Evolutionary conservation across 2,329 filamentous ascomycete genomes (phyloP).

Genomic region (Alternaria conjuncta): DNA sequence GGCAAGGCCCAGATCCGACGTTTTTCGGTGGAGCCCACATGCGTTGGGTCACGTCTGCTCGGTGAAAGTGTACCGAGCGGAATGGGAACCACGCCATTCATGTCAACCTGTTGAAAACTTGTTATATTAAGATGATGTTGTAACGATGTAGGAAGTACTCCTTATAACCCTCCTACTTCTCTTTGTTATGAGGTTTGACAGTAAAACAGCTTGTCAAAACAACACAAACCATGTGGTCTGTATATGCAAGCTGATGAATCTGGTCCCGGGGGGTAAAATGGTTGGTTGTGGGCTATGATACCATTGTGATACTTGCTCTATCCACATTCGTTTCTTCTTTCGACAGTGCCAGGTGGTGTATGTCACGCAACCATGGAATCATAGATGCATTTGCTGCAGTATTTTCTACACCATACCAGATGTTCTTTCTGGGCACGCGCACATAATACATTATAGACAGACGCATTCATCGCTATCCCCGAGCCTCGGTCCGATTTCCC

Average conservation of each 20-base stretch:
- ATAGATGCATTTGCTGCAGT: background rate
- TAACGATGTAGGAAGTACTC: too few species aligned
- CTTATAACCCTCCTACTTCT: too few species aligned
- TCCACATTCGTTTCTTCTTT: background rate
- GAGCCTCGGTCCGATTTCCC: background rate
- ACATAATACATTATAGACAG: background rate
- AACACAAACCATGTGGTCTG: background rate
- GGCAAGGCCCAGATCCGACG: background rate
- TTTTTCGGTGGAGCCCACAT: background rate
- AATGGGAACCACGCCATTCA: background rate
- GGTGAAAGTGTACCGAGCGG: background rate
- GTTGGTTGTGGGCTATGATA: background rate
- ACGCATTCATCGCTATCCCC: background rate
- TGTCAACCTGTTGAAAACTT: background rate
- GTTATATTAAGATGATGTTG: too few species aligned
- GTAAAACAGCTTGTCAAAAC: too few species aligned
- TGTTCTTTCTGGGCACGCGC: background rate
- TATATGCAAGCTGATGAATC: background rate
- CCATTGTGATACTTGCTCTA: background rate
- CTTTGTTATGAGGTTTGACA: too few species aligned
- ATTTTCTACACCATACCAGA: too few species aligned
- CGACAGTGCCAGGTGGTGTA: background rate
- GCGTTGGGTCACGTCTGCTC: background rate
- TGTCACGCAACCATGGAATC: background rate
- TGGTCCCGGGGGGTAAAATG: background rate